Evolutionary conservation across 441 rosid genomes (phyloP).

Genomic region (Syzygium malaccense): DNA sequence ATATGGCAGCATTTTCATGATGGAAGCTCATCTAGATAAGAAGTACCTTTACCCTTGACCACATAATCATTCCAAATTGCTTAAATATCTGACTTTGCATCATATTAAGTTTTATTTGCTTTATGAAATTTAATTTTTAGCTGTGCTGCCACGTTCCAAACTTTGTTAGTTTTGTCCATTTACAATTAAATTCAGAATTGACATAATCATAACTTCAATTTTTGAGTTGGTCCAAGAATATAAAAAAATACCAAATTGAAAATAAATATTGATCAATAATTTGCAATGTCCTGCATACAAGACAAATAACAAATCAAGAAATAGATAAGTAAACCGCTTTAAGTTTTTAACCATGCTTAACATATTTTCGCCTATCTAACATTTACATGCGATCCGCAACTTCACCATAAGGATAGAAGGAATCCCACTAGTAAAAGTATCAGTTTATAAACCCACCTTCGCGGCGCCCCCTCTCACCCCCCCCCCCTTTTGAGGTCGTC

Average conservation of each 20-base stretch:
- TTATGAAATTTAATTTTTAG: background rate
- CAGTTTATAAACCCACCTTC: background rate
- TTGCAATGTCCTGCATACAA: background rate
- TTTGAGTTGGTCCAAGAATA: background rate
- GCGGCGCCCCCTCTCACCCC: no score
- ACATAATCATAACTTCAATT: background rate
- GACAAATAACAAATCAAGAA: background rate
- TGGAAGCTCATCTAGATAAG: background rate
- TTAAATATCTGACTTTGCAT: background rate
- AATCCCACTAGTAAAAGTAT: background rate
- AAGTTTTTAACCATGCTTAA: background rate
- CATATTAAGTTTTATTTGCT: background rate
- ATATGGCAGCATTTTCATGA: background rate
- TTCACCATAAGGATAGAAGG: background rate
- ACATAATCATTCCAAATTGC: background rate
- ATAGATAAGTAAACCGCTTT: background rate
- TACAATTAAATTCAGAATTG: background rate
- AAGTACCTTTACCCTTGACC: background rate
- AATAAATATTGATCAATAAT: background rate
- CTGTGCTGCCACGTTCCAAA: background rate
- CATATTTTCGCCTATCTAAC: background rate
- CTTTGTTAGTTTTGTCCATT: background rate
- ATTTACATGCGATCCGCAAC: background rate
- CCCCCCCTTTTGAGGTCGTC: background rate
- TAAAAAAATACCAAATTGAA: background rate